These are phyloP conservation scores for Marasmius oreades DNA, from an alignment of 1,284 basidiomycete species.

Conservation along the genomic window DNA sequence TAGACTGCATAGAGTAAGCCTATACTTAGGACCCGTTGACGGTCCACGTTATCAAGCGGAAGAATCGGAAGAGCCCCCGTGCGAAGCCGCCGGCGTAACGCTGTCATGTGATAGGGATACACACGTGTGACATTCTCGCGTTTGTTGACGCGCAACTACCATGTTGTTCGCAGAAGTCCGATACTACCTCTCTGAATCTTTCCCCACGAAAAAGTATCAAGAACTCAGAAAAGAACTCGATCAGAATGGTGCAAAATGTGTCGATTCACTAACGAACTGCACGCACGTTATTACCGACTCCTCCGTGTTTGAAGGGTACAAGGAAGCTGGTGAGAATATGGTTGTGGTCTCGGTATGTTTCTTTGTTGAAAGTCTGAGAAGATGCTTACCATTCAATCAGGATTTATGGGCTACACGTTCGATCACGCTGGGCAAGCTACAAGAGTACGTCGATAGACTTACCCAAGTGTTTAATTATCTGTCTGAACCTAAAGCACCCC, in stretches of 20 bases:
- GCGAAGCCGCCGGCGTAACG: no score
- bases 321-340: slow-evolving; percentile 29
- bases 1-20: no score
- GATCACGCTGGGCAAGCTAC: slow-evolving; percentile 51
- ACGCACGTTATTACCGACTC: slow-evolving; percentile 52
- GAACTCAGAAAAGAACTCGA: slow-evolving; percentile 33
- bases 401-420: slow-evolving; percentile 66
- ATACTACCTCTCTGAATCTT: slow-evolving; percentile 30
- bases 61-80: no score
- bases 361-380: neutral
- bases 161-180: slow-evolving; percentile 27
- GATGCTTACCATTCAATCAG: neutral
- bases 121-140: neutral
- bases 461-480: neutral
- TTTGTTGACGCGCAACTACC: neutral
- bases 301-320: slow-evolving; percentile 50
- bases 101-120: no score
- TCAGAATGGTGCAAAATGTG: slow-evolving; percentile 38
- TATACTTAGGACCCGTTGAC: no score
- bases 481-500: neutral
- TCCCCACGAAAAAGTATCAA: slow-evolving; percentile 24
- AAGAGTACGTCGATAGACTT: slow-evolving; percentile 41
- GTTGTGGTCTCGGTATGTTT: slow-evolving; percentile 43
- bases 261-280: slow-evolving; percentile 27
- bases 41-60: no score